Evolutionary conservation across 768 basidiomycete species (phyloP).

Genomic region (Rhodosporidiobolus sp.): DNA sequence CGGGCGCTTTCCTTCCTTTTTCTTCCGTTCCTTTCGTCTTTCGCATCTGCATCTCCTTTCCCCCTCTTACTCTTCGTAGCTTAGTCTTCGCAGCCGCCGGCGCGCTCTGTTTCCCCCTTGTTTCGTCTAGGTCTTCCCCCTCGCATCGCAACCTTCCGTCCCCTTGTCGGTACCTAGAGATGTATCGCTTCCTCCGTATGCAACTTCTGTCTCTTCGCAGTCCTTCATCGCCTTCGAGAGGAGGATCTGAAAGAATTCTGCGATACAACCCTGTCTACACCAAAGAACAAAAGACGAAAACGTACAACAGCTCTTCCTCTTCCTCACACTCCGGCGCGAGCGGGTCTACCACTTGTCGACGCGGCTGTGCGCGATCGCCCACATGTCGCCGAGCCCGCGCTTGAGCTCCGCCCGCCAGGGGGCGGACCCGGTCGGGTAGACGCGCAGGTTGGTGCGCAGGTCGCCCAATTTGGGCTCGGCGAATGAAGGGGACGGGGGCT

Average conservation of each 20-base stretch:
- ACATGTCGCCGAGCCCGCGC: conserved; percentile 46
- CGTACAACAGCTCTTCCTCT: no score
- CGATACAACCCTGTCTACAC: no score
- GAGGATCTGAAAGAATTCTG: no score
- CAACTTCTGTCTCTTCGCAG: neutral
- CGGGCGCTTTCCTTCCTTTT: neutral
- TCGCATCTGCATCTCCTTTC: neutral
- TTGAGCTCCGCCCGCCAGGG: conserved; percentile 47
- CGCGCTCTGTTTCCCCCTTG: neutral
- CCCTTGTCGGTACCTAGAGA: neutral
- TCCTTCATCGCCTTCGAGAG: neutral
- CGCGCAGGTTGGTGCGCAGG: conserved; percentile 1
- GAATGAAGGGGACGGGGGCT: conserved; percentile 13
- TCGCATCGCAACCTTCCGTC: neutral
- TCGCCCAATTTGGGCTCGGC: conserved; percentile 22
- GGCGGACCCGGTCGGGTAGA: conserved; percentile 28
- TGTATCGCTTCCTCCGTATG: neutral
- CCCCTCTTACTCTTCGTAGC: neutral
- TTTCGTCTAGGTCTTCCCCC: neutral
- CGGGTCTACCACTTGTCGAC: neutral
- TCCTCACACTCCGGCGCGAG: neutral
- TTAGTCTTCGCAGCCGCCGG: neutral
- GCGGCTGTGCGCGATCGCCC: conserved; percentile 45
- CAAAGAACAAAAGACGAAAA: no score
- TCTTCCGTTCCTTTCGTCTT: neutral